phyloP scores from a whole-genome alignment of 108 stramenopile species.

The Aurantiochytrium sp. region DNA sequence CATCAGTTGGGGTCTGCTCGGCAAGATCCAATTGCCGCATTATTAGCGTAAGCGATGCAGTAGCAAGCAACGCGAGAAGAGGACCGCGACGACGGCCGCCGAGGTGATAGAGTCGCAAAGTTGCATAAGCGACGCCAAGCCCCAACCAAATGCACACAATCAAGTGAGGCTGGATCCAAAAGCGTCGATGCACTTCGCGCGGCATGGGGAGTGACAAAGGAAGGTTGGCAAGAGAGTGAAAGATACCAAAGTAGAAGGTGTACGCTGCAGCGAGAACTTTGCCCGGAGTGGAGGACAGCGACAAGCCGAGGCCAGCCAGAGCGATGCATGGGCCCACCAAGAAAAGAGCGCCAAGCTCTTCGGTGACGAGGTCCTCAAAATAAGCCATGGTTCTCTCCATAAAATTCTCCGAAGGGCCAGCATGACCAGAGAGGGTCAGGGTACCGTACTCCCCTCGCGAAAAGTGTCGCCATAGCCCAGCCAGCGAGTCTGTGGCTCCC shows the following conservation, averaged over 20 bases:
- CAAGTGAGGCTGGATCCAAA: constrained; percentile 74
- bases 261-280: background rate
- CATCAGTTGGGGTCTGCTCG: background rate
- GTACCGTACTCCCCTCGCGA: constrained; percentile 65
- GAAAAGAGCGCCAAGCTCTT: background rate
- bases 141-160: constrained; percentile 14
- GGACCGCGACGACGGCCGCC: background rate
- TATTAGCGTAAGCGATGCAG: background rate
- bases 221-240: constrained; percentile 63
- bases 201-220: constrained; percentile 57
- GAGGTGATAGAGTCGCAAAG: background rate
- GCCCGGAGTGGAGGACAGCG: background rate
- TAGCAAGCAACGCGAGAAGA: background rate
- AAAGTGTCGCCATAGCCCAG: constrained; percentile 60
- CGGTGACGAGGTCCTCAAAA: background rate
- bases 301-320: background rate
- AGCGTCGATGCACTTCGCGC: constrained; percentile 65
- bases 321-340: background rate
- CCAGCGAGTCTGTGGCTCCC: constrained; percentile 53
- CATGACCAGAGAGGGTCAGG: constrained; percentile 50
- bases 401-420: constrained; percentile 31
- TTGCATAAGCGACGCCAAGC: background rate
- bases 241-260: constrained; percentile 55
- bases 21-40: background rate
- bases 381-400: constrained; percentile 26